These are phyloP conservation scores for Articulospora tetracladia DNA, from an alignment of 495 filamentous ascomycete species.

Conservation along the genomic window DNA sequence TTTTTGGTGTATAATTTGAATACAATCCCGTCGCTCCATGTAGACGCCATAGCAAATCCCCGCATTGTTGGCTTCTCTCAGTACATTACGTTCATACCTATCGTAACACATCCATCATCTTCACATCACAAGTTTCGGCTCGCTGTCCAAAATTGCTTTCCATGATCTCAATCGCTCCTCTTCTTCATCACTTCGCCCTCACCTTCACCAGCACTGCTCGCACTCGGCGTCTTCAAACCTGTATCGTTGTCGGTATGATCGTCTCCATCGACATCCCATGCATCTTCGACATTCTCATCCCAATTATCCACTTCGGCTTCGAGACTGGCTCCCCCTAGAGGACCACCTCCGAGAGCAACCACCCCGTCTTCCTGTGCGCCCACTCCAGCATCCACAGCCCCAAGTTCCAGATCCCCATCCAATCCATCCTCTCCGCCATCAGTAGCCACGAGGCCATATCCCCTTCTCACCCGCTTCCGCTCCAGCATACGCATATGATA, in stretches of 20 bases:
- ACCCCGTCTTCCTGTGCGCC: slow-evolving; percentile 10
- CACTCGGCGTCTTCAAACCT: slow-evolving; percentile 23
- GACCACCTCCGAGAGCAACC: neutral
- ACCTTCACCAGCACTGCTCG: slow-evolving; percentile 24
- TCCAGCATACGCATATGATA: slow-evolving; percentile 97
- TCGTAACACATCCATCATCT: slow-evolving; percentile 22
- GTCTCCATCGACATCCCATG: slow-evolving; percentile 58
- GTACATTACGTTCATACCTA: no score
- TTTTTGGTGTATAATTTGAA: neutral
- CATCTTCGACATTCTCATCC: slow-evolving; percentile 76
- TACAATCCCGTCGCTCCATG: slow-evolving; percentile 3
- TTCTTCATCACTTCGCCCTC: slow-evolving; percentile 22
- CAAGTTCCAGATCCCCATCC: slow-evolving; percentile 55
- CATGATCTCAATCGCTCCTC: slow-evolving; percentile 13
- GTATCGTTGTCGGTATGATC: slow-evolving; percentile 32
- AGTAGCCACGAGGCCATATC: slow-evolving; percentile 62
- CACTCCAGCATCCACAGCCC: slow-evolving; percentile 50
- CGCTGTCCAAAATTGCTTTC: neutral
- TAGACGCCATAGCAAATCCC: slow-evolving; percentile 12
- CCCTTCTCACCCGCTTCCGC: slow-evolving; percentile 69
- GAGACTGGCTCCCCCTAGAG: slow-evolving; percentile 33
- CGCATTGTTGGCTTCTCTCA: no score
- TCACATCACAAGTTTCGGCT: neutral
- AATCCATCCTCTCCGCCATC: slow-evolving; percentile 45
- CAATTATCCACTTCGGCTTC: slow-evolving; percentile 79